Base-by-base conservation (phyloP, 139 green algal genomes). In the Chlorella sp. region DNA sequence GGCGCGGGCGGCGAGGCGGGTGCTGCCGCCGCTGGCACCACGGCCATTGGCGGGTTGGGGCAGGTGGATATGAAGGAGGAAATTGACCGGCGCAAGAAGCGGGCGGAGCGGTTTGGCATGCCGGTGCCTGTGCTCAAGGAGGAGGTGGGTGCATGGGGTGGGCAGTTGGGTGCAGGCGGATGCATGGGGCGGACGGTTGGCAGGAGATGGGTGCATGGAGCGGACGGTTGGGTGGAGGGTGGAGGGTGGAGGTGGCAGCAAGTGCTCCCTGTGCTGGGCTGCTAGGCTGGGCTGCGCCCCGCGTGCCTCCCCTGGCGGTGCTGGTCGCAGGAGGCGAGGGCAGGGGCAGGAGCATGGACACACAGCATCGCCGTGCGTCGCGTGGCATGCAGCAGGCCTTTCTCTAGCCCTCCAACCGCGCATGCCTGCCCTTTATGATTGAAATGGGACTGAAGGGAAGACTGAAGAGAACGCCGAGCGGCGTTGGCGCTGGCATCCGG, bases 31-130 rank as follows among this genome's bases (percentile, higher is more conserved):
- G 79, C 79, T 24, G 71, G 32, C 32, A 34, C 71, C 18, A 19
- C 39, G 64, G 60, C 39, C 48, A 91, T 90, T 32, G 91, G 66
- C 39, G 91, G 91, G 32, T 68, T 93, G 77, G 91, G 91, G 30
- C 78, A 91, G 82, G 73, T 92, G 24, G 64, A 71, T 14, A 71
- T 71, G 64, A 71, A 71, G 64, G 91, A 94, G 77, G 91, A 94
- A 64, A 87, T 90, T 36, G 89, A 92, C 32, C 75, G 81, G 60
- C 89, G 89, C 39, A 94, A 94, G 77, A 92, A 92, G 89, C 88
- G 91, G 22, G 91, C 91, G 0, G 85, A 91, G 84, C 76, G 91
- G n/a, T 93, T 93, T 84, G 91, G 91, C 57, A 57, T 93, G 83
- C 91, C 91, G 28, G 61, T 89, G 14, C 91, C 91, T 11, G 64